These are phyloP conservation scores for Myriangium duriaei DNA, from an alignment of 2,329 filamentous ascomycete genomes.

Conservation along the genomic window DNA sequence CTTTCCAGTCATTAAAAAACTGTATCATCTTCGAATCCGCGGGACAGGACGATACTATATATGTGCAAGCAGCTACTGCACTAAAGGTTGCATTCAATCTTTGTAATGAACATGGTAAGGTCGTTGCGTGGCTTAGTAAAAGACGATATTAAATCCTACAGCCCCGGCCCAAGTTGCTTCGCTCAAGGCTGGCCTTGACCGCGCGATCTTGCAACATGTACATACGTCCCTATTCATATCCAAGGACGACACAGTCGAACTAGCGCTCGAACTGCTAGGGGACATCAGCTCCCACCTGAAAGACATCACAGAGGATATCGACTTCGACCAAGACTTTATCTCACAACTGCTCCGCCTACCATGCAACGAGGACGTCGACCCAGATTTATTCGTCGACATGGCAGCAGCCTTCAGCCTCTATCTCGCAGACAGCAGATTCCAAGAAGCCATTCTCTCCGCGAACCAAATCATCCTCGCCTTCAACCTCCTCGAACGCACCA, in stretches of 20 bases:
- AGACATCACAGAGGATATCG: not conserved
- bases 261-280: conserved; percentile 7
- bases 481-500: conserved; percentile 9
- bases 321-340: conserved; percentile 6
- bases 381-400: conserved; percentile 11
- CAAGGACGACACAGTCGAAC: conserved; percentile 6
- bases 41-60: not conserved
- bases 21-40: conserved; percentile 3
- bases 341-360: conserved; percentile 8
- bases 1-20: not conserved
- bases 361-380: conserved; percentile 9
- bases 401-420: conserved; percentile 8
- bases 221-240: conserved; percentile 10
- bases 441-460: conserved; percentile 4
- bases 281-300: conserved; percentile 1
- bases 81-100: conserved; percentile 12
- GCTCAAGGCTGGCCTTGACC: conserved; percentile 3
- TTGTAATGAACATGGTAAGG: conserved; percentile 11
- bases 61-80: conserved; percentile 4
- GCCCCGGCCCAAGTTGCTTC: conserved; percentile 5
- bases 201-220: conserved; percentile 9
- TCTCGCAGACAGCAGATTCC: conserved; percentile 9
- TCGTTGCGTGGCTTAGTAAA: not conserved
- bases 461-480: conserved; percentile 8
- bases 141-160: not conserved